Conservation (phyloP, 192 early-diverging fungal genomes). For the Lunasporangiospora selenospora region DNA sequence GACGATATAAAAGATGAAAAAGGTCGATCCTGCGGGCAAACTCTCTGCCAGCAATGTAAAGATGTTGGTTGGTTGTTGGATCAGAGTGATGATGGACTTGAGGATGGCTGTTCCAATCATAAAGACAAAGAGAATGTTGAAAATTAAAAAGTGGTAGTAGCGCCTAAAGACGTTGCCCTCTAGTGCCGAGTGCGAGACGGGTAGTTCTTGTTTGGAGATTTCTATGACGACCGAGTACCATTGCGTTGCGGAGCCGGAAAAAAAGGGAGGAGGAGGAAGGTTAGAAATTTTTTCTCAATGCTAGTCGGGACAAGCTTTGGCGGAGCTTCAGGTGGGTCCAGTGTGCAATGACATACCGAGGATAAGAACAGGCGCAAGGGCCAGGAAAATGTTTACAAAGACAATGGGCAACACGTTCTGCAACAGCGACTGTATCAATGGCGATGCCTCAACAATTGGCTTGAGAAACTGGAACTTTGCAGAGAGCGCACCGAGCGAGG, state of each 20-base stretch:
- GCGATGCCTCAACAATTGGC: constrained; percentile 52
- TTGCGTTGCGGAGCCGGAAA: no score
- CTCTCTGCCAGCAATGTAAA: constrained; percentile 55
- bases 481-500: constrained; percentile 57
- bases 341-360: constrained; percentile 43
- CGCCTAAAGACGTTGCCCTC: constrained; percentile 61
- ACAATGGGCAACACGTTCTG: constrained; percentile 66
- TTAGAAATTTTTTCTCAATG: not conserved
- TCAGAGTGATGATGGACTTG: constrained; percentile 52
- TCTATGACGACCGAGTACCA: constrained; percentile 48
- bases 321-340: no score
- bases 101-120: constrained; percentile 63
- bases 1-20: constrained; percentile 67
- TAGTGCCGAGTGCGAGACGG: constrained; percentile 61
- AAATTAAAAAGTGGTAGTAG: constrained; percentile 67
- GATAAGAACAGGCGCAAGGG: constrained; percentile 61
- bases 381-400: constrained; percentile 59
- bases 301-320: not conserved
- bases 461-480: constrained; percentile 52
- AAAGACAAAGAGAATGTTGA: constrained; percentile 70
- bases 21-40: constrained; percentile 63
- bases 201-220: constrained; percentile 64
- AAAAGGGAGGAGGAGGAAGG: not conserved
- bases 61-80: constrained; percentile 59
- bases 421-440: constrained; percentile 51